Percentiles rank a stretch among this genome's conserved stretches.
Evolutionary conservation across 768 basidiomycete species (phyloP).

Genomic region (Mycena venus): DNA sequence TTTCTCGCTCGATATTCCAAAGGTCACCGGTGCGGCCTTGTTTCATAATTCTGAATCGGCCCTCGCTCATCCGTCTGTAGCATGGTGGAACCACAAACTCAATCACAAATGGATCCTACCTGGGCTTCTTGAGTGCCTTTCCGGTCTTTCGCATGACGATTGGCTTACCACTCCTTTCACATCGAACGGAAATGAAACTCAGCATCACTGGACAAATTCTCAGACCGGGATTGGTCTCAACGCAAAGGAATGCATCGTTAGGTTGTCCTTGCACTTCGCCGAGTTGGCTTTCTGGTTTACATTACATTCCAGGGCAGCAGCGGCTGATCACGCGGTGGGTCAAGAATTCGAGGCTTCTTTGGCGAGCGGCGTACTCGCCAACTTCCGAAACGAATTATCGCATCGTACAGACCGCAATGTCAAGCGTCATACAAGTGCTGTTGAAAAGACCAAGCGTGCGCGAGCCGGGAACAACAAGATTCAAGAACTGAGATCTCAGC

Average conservation of each 20-base stretch:
- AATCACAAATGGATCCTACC: too few species aligned
- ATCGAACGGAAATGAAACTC: neutral
- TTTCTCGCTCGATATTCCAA: neutral
- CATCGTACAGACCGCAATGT: neutral
- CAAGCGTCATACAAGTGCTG: neutral
- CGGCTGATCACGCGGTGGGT: neutral
- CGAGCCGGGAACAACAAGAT: neutral
- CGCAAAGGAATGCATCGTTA: neutral
- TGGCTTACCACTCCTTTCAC: neutral
- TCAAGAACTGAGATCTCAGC: neutral
- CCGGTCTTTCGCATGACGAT: too few species aligned
- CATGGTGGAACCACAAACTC: neutral
- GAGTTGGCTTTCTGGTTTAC: neutral
- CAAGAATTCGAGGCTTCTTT: neutral
- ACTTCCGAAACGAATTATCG: neutral
- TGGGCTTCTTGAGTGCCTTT: too few species aligned
- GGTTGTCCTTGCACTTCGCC: neutral
- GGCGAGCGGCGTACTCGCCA: neutral
- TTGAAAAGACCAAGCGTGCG: neutral
- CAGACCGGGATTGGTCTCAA: neutral
- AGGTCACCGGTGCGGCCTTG: neutral
- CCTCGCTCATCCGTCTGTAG: too few species aligned
- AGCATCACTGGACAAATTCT: neutral
- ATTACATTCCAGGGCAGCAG: neutral
- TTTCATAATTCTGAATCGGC: too few species aligned